Evolutionary conservation across 2,329 filamentous ascomycete species (phyloP).

Genomic region (Leptographium wingfieldii): DNA sequence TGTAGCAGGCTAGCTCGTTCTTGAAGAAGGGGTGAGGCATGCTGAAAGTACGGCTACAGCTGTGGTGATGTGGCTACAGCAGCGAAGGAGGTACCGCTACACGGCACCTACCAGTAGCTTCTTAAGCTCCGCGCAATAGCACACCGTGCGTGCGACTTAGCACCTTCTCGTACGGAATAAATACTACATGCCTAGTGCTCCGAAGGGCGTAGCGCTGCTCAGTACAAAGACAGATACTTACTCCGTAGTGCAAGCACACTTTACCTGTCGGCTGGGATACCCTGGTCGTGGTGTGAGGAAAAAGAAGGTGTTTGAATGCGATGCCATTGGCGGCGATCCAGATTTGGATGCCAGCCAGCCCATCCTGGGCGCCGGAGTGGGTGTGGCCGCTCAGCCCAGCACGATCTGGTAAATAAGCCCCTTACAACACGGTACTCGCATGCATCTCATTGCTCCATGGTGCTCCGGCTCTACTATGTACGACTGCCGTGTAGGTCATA

Average conservation of each 20-base stretch:
- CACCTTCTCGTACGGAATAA: neutral
- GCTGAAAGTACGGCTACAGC: neutral
- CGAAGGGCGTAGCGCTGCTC: neutral
- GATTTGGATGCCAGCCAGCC: neutral
- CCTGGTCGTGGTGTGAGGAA: conserved; percentile 1
- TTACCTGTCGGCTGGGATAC: neutral
- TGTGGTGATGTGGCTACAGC: neutral
- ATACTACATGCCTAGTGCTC: neutral
- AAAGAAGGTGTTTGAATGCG: neutral
- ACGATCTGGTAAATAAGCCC: neutral
- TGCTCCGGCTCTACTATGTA: too few relatives aligned
- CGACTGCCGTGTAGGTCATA: too few relatives aligned
- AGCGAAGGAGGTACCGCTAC: neutral
- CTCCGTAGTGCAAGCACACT: neutral
- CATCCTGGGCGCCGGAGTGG: neutral
- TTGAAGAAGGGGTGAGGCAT: neutral
- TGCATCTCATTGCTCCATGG: neutral
- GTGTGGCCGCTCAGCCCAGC: neutral
- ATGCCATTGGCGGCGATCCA: conserved; percentile 8
- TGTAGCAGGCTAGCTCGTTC: neutral
- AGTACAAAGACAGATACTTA: neutral
- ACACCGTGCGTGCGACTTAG: neutral
- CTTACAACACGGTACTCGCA: neutral
- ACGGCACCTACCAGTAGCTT: neutral
- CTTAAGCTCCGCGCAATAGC: neutral